Percentiles rank a stretch among this genome's conserved stretches.
These are phyloP conservation scores for Colletotrichum cereale DNA, from an alignment of 2,329 filamentous ascomycete genomes.

Conservation along the genomic window DNA sequence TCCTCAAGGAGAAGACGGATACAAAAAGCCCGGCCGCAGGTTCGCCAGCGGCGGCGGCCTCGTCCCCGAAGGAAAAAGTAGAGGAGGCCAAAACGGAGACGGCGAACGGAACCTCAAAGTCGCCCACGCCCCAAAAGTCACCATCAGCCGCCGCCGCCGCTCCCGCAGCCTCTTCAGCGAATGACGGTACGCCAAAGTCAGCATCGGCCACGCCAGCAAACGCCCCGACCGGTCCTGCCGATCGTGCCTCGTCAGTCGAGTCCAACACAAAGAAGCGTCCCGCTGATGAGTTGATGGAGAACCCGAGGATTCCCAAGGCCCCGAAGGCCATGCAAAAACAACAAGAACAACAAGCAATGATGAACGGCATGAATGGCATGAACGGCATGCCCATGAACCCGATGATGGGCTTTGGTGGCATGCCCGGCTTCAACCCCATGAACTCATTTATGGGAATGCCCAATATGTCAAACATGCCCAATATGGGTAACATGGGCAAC, in stretches of 20 bases:
- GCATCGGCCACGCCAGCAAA: slow-evolving; percentile 47
- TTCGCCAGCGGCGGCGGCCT: slow-evolving; percentile 45
- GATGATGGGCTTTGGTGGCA: slow-evolving; percentile 44
- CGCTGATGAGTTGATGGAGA: slow-evolving; percentile 78
- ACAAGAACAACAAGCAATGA: slow-evolving; percentile 63
- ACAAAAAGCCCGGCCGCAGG: slow-evolving; percentile 60
- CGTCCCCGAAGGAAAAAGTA: slow-evolving; percentile 47
- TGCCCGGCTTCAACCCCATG: slow-evolving; percentile 40
- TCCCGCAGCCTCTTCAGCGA: slow-evolving; percentile 36
- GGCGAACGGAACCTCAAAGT: slow-evolving; percentile 41
- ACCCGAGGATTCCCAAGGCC: slow-evolving; percentile 74
- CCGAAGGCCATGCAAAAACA: slow-evolving; percentile 74
- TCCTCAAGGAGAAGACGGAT: slow-evolving; percentile 70
- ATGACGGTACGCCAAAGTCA: slow-evolving; percentile 49
- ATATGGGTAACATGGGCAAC: slow-evolving; percentile 46
- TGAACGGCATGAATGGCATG: slow-evolving; percentile 60
- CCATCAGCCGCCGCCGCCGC: slow-evolving; percentile 42
- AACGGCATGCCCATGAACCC: slow-evolving; percentile 49
- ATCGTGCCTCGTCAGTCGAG: slow-evolving; percentile 44
- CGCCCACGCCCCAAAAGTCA: slow-evolving; percentile 49
- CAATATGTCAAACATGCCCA: slow-evolving; percentile 55
- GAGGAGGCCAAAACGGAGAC: slow-evolving; percentile 28
- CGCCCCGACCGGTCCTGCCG: slow-evolving; percentile 43
- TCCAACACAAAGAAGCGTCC: slow-evolving; percentile 79
- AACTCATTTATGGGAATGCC: slow-evolving; percentile 45